Evolutionary conservation across 73 alveolate genomes (phyloP).

Genomic region (Strombidium stylifer): DNA sequence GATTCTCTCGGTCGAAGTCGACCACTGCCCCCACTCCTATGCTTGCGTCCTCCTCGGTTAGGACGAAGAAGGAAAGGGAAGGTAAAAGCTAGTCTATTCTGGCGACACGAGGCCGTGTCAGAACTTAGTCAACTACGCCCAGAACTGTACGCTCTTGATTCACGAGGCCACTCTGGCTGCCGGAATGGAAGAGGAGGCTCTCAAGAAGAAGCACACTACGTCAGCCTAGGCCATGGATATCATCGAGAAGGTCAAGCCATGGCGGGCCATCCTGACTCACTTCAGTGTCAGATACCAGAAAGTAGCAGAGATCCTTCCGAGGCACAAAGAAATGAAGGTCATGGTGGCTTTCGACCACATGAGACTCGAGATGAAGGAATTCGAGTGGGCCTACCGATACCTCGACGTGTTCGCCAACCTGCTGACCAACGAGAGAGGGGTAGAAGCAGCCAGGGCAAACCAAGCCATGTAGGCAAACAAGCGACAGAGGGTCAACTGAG

Average conservation of each 20-base stretch:
- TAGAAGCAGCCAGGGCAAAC: not conserved
- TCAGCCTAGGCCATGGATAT: slow-evolving; percentile 88
- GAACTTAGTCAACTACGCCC: slow-evolving; percentile 76
- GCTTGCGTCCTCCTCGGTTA: slow-evolving; percentile 77
- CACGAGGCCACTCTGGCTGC: slow-evolving; percentile 98
- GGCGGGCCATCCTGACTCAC: slow-evolving; percentile 92
- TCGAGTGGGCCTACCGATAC: slow-evolving; percentile 45
- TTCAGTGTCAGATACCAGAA: slow-evolving; percentile 92
- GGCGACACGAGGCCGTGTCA: slow-evolving; percentile 97
- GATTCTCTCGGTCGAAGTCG: slow-evolving; percentile 77
- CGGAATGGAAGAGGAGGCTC: slow-evolving; percentile 82
- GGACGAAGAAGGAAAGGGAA: slow-evolving; percentile 8
- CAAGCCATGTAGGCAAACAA: not conserved
- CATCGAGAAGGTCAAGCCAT: slow-evolving; percentile 72
- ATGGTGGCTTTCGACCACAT: slow-evolving; percentile 66
- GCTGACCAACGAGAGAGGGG: slow-evolving; percentile 26
- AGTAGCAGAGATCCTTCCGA: slow-evolving; percentile 48
- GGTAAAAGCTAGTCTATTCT: slow-evolving; percentile 80
- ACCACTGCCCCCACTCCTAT: slow-evolving; percentile 92
- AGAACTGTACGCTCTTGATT: slow-evolving; percentile 85
- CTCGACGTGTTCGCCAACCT: slow-evolving; percentile 8
- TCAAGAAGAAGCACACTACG: slow-evolving; percentile 91
- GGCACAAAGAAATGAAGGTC: slow-evolving; percentile 23
- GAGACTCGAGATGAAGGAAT: slow-evolving; percentile 29
- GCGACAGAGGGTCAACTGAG: not conserved